A percentile compares a stretch with the other conserved stretches of the same genome.
Evolutionary conservation across 1,284 basidiomycete species (phyloP).

Genomic region (Microbotryum intermedium): DNA sequence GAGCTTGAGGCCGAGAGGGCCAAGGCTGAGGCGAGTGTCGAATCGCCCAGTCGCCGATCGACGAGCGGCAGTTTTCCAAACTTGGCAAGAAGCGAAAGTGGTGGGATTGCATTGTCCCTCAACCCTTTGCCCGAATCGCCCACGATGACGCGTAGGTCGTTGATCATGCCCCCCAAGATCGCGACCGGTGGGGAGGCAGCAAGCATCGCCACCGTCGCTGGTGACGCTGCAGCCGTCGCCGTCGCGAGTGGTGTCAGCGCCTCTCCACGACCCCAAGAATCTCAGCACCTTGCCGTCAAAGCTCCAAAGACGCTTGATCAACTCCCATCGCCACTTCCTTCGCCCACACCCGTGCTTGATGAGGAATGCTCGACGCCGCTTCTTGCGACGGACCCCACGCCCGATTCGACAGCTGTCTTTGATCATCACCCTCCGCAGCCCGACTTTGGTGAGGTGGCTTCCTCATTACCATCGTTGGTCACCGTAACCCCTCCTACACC

Average conservation of each 20-base stretch:
- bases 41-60: neutral
- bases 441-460: neutral
- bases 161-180: neutral
- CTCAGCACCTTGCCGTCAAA: constrained; percentile 12
- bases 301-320: neutral
- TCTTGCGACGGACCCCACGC: constrained; percentile 1
- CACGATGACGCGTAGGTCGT: neutral
- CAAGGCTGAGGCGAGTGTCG: neutral
- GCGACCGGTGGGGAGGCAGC: neutral
- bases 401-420: neutral
- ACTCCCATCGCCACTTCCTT: constrained; percentile 1
- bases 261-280: neutral
- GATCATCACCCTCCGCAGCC: neutral
- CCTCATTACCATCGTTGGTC: neutral
- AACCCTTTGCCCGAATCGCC: too few relatives aligned
- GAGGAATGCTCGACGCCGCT: neutral
- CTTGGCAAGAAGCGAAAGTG: too few relatives aligned
- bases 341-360: neutral
- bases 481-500: neutral
- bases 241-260: too few relatives aligned
- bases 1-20: constrained; percentile 18
- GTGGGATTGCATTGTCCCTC: too few relatives aligned
- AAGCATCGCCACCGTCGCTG: neutral
- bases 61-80: neutral
- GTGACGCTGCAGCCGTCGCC: neutral